A percentile compares a stretch with the other conserved stretches of the same genome.
phyloP scores from a whole-genome alignment of 768 basidiomycete species.

The Inosperma sp. region DNA sequence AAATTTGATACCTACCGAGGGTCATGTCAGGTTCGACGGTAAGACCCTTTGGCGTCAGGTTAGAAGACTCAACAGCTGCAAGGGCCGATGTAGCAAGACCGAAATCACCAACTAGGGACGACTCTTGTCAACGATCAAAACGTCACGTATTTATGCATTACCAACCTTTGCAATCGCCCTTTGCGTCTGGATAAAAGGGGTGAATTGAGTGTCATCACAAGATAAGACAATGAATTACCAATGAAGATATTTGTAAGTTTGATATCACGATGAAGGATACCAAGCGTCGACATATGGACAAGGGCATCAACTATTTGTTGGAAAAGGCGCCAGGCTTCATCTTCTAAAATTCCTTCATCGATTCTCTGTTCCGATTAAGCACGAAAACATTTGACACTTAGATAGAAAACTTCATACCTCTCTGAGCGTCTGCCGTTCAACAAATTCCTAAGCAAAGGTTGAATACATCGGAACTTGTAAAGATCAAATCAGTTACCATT shows the following conservation, averaged over 20 bases:
- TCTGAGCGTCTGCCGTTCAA: conserved; percentile 84
- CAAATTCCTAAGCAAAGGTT: conserved; percentile 60
- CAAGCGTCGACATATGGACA: conserved; percentile 80
- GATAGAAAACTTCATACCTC: no score
- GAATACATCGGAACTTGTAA: not conserved
- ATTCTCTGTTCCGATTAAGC: no score
- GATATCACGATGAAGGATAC: conserved; percentile 88
- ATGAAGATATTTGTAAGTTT: conserved; percentile 95
- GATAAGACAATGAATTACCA: conserved; percentile 44
- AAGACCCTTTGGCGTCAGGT: conserved; percentile 45
- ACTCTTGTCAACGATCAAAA: conserved; percentile 1
- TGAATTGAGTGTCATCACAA: conserved; percentile 4
- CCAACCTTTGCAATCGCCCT: conserved; percentile 77
- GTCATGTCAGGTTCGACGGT: conserved; percentile 67
- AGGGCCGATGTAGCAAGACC: conserved; percentile 83
- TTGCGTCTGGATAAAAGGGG: conserved; percentile 50
- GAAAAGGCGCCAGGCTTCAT: conserved; percentile 87
- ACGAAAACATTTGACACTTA: no score
- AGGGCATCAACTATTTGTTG: conserved; percentile 88
- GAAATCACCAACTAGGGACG: conserved; percentile 76
- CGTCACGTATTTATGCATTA: not conserved
- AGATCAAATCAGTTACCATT: conserved; percentile 55
- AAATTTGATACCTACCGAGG: conserved; percentile 44
- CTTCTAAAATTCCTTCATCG: conserved; percentile 75
- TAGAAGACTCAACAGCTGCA: conserved; percentile 72